Percentiles rank a stretch among this genome's conserved stretches.
Evolutionary conservation across 805 yeast species (phyloP).

Genomic region (Wickerhamomyces mucosus): DNA sequence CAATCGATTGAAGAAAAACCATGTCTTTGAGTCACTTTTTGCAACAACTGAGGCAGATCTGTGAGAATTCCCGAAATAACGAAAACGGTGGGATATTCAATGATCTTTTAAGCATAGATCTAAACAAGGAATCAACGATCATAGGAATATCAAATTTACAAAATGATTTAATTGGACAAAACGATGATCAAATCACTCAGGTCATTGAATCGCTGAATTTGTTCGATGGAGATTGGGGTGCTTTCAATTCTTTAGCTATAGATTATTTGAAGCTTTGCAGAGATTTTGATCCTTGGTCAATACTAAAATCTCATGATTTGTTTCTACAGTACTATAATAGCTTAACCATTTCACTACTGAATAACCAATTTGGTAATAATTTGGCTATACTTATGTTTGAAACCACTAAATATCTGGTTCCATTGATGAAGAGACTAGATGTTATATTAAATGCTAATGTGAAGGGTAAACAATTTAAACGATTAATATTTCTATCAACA

Average conservation of each 20-base stretch:
- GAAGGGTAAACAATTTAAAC: constrained; percentile 34
- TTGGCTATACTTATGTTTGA: constrained; percentile 28
- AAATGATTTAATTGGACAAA: constrained; percentile 11
- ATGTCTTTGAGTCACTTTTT: too few species aligned
- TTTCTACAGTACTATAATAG: constrained; percentile 37
- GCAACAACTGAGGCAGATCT: too few species aligned
- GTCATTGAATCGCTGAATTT: constrained; percentile 20
- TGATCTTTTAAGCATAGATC: constrained; percentile 7
- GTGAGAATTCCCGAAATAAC: too few species aligned
- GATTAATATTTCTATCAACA: constrained; percentile 18
- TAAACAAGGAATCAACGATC: constrained; percentile 3
- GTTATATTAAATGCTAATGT: constrained; percentile 30
- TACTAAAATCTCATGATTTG: constrained; percentile 44
- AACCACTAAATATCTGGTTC: constrained; percentile 32
- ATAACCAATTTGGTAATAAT: constrained; percentile 28
- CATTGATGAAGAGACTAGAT: constrained; percentile 36
- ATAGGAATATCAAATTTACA: constrained; percentile 9
- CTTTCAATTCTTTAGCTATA: constrained; percentile 34
- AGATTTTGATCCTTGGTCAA: constrained; percentile 49
- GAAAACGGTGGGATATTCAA: too few species aligned
- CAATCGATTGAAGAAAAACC: too few species aligned
- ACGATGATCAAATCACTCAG: constrained; percentile 4
- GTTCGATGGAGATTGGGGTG: constrained; percentile 28
- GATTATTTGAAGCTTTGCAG: constrained; percentile 35
- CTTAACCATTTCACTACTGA: constrained; percentile 39